Evolutionary conservation across 805 yeast species (phyloP).

Genomic region (Wickerhamiella dianesei): DNA sequence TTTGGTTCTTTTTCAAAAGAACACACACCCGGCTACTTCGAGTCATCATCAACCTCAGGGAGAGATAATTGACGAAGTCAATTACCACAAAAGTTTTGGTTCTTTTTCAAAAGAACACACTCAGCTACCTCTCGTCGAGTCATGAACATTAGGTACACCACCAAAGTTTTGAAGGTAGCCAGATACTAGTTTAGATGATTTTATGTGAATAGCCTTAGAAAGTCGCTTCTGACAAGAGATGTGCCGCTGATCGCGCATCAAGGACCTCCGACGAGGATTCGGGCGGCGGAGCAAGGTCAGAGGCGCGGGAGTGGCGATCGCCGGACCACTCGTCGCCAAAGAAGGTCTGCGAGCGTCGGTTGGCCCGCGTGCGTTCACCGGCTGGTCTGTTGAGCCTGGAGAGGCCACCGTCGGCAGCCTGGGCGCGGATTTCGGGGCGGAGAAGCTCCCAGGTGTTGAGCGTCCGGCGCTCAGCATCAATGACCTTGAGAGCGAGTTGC

Average conservation of each 20-base stretch:
- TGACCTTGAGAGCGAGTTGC: constrained; percentile 50
- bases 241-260: constrained; percentile 77
- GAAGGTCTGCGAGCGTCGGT: constrained; percentile 34
- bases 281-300: constrained; percentile 6
- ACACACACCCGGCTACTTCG: no score
- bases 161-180: no score
- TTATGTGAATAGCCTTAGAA: not conserved
- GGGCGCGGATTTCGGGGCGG: constrained; percentile 57
- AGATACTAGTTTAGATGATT: no score
- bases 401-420: constrained; percentile 67
- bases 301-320: not conserved
- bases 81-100: no score
- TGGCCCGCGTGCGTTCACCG: constrained; percentile 25
- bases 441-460: constrained; percentile 58
- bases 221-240: constrained; percentile 56
- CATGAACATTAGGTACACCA: no score
- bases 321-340: constrained; percentile 41
- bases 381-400: constrained; percentile 69
- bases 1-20: no score
- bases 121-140: no score
- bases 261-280: constrained; percentile 29
- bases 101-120: no score
- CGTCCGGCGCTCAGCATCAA: constrained; percentile 76
- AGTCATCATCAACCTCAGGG: no score
- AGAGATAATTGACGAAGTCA: no score